A percentile compares a stretch with the other conserved stretches of the same genome.
phyloP scores from a whole-genome alignment of 176 grass and related monocot species.

The Lolium perenne region DNA sequence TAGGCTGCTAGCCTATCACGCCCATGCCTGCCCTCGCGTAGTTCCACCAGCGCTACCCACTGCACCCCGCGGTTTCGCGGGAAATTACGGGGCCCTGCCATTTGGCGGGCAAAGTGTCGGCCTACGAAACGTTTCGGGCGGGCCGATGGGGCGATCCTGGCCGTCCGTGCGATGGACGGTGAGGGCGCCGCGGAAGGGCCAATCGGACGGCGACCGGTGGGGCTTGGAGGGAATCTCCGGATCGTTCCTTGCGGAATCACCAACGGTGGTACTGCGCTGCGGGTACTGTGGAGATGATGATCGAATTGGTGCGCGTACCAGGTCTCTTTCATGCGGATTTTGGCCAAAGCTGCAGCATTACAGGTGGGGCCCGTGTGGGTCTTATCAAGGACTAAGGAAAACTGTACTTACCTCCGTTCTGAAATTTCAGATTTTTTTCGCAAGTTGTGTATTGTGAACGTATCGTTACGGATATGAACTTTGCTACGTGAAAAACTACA shows the following conservation, averaged over 20 bases:
- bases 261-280: background rate
- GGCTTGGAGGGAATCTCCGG: slow-evolving; percentile 31
- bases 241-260: slow-evolving; percentile 45
- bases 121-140: slow-evolving; percentile 36
- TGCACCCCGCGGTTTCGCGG: fast-evolving
- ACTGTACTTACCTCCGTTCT: too few relatives aligned
- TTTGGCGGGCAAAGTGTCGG: slow-evolving; percentile 70
- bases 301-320: background rate
- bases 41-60: background rate
- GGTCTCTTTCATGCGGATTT: too few relatives aligned
- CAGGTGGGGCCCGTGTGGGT: slow-evolving; percentile 16
- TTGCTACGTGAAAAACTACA: too few relatives aligned
- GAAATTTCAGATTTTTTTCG: too few relatives aligned
- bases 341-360: background rate
- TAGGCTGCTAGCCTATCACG: slow-evolving; percentile 22
- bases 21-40: slow-evolving; percentile 31
- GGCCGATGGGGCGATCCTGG: background rate
- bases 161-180: background rate
- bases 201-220: slow-evolving; percentile 23
- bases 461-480: too few relatives aligned
- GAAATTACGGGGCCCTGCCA: slow-evolving; percentile 8
- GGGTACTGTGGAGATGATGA: background rate
- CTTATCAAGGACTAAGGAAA: too few relatives aligned
- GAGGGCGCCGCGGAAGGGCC: fast-evolving
- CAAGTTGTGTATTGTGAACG: too few relatives aligned